phyloP scores from a whole-genome alignment of 192 early-diverging fungal genomes.

The Entomortierella chlamydospora region DNA sequence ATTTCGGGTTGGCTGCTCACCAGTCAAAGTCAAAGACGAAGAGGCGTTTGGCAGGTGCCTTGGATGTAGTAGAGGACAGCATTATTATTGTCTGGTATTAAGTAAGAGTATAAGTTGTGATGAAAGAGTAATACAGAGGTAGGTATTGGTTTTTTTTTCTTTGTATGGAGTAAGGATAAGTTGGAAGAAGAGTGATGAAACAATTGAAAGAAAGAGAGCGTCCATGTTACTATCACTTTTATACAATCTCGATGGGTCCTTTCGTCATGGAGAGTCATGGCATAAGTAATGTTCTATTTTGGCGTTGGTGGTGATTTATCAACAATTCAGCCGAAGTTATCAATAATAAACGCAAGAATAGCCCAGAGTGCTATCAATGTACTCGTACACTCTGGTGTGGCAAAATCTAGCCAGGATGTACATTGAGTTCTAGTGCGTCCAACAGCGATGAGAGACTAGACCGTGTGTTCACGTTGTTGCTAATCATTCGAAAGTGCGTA shows the following conservation, averaged over 20 bases:
- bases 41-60: constrained; percentile 43
- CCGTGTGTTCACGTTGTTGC: constrained; percentile 4
- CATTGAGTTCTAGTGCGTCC: background rate
- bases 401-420: background rate
- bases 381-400: background rate
- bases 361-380: background rate
- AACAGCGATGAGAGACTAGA: background rate
- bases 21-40: constrained; percentile 79
- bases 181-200: background rate
- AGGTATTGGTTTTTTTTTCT: too few relatives aligned
- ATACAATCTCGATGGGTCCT: background rate
- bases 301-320: background rate
- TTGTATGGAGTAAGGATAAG: too few relatives aligned
- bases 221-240: background rate
- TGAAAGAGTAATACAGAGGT: too few relatives aligned
- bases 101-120: too few relatives aligned
- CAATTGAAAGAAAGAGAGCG: background rate
- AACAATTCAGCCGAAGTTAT: constrained; percentile 8
- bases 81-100: background rate
- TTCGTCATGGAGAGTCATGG: background rate
- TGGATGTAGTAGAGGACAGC: constrained; percentile 1
- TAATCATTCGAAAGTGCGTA: background rate
- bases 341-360: background rate
- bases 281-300: background rate
- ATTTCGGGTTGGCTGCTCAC: constrained; percentile 30